Percentiles rank a stretch among this genome's conserved stretches.
These are phyloP conservation scores for Calvatia gigantea DNA, from an alignment of 768 basidiomycete genomes.

Conservation along the genomic window DNA sequence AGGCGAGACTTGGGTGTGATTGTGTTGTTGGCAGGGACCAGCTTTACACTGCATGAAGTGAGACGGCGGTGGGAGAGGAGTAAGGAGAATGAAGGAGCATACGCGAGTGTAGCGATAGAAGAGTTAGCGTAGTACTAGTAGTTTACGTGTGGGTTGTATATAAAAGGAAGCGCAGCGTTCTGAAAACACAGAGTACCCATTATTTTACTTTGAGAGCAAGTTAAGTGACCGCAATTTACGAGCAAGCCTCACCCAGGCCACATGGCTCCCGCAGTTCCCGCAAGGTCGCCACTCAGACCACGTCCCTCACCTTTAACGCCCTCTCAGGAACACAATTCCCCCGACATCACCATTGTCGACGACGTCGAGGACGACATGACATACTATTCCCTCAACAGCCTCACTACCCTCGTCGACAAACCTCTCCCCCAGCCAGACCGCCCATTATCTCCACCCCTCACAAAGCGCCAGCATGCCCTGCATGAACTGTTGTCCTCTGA, in stretches of 20 bases:
- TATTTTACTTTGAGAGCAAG: neutral
- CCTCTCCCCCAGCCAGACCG: constrained; percentile 7
- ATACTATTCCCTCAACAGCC: constrained; percentile 10
- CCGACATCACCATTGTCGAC: constrained; percentile 13
- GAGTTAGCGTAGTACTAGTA: constrained; percentile 47
- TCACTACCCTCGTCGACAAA: constrained; percentile 14
- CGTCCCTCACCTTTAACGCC: constrained; percentile 5
- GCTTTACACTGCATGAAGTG: constrained; percentile 72
- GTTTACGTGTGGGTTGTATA: neutral
- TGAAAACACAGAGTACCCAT: neutral
- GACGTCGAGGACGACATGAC: constrained; percentile 11
- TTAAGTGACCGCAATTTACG: neutral
- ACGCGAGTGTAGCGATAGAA: constrained; percentile 43
- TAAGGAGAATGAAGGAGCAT: constrained; percentile 51
- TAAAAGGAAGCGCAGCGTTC: neutral
- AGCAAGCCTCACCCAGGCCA: constrained; percentile 5
- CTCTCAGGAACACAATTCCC: constrained; percentile 22
- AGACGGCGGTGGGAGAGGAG: constrained; percentile 75
- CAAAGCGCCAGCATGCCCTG: constrained; percentile 76
- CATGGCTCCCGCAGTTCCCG: constrained; percentile 24
- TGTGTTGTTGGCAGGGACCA: constrained; percentile 60
- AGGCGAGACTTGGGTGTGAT: constrained; percentile 67
- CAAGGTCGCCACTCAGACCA: constrained; percentile 36
- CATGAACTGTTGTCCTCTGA: constrained; percentile 78
- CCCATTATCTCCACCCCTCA: constrained; percentile 29